phyloP scores from a whole-genome alignment of 805 yeast species.

The Pichia cabralensis region DNA sequence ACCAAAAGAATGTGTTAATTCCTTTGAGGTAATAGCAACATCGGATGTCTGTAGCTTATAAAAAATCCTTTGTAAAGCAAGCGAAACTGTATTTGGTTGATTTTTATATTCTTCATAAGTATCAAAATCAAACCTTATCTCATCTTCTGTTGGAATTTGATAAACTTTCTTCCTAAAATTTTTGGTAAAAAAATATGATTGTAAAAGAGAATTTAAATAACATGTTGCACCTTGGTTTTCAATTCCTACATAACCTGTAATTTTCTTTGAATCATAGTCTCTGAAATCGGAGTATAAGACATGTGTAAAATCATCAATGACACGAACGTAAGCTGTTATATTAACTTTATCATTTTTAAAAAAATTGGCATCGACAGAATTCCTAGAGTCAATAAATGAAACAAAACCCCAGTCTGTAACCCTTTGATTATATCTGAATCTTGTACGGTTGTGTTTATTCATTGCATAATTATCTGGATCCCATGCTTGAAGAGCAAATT shows the following conservation, averaged over 20 bases:
- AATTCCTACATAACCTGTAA: constrained; percentile 86
- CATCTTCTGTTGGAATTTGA: constrained; percentile 72
- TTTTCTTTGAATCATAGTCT: constrained; percentile 77
- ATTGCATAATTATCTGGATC: constrained; percentile 61
- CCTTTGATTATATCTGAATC: constrained; percentile 63
- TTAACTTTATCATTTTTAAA: constrained; percentile 46
- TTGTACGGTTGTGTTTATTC: constrained; percentile 53
- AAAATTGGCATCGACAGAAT: constrained; percentile 25
- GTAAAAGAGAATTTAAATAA: constrained; percentile 84
- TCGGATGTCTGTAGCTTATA: constrained; percentile 66
- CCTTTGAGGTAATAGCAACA: constrained; percentile 74
- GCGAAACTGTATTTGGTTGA: constrained; percentile 50
- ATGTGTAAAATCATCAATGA: constrained; percentile 84
- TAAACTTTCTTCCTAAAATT: constrained; percentile 78
- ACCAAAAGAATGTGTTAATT: constrained; percentile 86
- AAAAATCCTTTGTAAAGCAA: constrained; percentile 82
- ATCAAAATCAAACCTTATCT: constrained; percentile 27
- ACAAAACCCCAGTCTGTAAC: constrained; percentile 97
- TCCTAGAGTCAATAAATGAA: constrained; percentile 51
- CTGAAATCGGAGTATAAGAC: constrained; percentile 85
- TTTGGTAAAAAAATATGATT: constrained; percentile 81
- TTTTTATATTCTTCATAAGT: constrained; percentile 20
- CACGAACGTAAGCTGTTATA: constrained; percentile 66
- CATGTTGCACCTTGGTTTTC: constrained; percentile 98
- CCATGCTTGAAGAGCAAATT: constrained; percentile 78